Evolutionary conservation across 2,329 filamentous ascomycete genomes (phyloP).

Genomic region (Ampelomyces quisqualis): DNA sequence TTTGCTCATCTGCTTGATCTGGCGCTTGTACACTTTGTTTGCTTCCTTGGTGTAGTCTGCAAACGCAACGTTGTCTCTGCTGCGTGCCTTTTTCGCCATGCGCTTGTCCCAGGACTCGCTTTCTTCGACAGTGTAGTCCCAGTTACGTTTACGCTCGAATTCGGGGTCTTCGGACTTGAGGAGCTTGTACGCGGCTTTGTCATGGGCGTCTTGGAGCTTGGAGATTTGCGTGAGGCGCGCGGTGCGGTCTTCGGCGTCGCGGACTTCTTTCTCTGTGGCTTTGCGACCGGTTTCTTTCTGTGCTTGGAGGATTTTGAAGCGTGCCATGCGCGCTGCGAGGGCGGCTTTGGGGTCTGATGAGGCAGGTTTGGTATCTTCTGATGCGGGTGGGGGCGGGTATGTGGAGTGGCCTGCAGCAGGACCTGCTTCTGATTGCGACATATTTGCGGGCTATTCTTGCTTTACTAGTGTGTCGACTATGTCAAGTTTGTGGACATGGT

Average conservation of each 20-base stretch:
- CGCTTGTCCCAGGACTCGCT: slow-evolving; percentile 91
- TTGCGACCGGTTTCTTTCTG: slow-evolving; percentile 60
- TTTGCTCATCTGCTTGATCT: slow-evolving; percentile 73
- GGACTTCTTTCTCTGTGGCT: slow-evolving; percentile 55
- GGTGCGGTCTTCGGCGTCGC: slow-evolving; percentile 40
- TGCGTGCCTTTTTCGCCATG: slow-evolving; percentile 78
- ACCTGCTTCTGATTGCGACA: slow-evolving; percentile 7
- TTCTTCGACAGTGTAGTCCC: slow-evolving; percentile 98
- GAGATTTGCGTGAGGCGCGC: slow-evolving; percentile 60
- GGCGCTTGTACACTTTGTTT: slow-evolving; percentile 89
- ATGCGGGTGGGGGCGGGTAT: too few relatives aligned
- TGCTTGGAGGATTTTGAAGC: slow-evolving; percentile 84
- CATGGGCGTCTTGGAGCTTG: slow-evolving; percentile 79
- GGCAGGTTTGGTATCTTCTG: slow-evolving; percentile 7
- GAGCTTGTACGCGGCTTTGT: slow-evolving; percentile 86
- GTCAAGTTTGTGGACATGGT: too few relatives aligned
- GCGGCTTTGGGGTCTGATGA: slow-evolving; percentile 33
- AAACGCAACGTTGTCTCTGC: slow-evolving; percentile 84
- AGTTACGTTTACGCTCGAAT: slow-evolving; percentile 95
- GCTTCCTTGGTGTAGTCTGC: slow-evolving; percentile 85
- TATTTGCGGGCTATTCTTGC: slow-evolving; percentile 8
- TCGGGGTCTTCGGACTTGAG: slow-evolving; percentile 91
- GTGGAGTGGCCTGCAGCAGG: slow-evolving; percentile 5
- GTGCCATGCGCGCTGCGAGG: slow-evolving; percentile 54
- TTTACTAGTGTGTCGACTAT: slow-evolving; percentile 24